Evolutionary conservation across 345 rosid species (phyloP).

Genomic region (Kernera saxatilis): DNA sequence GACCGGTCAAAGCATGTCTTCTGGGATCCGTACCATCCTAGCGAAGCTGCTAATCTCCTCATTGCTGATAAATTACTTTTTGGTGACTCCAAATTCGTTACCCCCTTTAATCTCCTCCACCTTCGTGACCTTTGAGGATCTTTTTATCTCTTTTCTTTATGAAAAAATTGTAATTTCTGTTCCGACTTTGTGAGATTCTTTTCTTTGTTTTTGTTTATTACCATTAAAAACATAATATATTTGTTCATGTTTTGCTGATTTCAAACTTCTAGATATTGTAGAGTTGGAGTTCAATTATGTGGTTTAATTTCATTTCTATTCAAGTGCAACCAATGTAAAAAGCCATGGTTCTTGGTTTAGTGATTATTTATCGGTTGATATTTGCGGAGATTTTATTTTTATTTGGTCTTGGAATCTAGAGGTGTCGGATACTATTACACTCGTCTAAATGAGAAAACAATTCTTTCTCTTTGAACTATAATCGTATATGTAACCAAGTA

Average conservation of each 20-base stretch:
- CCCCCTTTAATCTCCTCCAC: slow-evolving; percentile 65
- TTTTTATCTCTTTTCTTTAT: not conserved
- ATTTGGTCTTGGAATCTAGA: not conserved
- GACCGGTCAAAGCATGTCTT: slow-evolving; percentile 72
- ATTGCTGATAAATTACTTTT: slow-evolving; percentile 55
- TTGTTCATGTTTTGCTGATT: not conserved
- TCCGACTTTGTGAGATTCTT: not conserved
- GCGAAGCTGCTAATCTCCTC: slow-evolving; percentile 70
- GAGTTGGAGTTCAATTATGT: not conserved
- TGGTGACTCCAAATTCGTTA: slow-evolving; percentile 44
- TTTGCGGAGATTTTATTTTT: not conserved
- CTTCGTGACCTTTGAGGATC: slow-evolving; percentile 48
- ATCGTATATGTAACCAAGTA: too few species aligned
- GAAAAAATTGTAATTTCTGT: not conserved
- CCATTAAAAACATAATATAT: not conserved
- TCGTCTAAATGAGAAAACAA: not conserved
- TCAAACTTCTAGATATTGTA: not conserved
- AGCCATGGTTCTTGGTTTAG: not conserved
- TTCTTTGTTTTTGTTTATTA: not conserved
- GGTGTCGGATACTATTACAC: slow-evolving; percentile 1
- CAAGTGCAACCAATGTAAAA: not conserved
- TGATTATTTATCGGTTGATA: not conserved
- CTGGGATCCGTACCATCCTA: slow-evolving; percentile 91
- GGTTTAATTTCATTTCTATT: not conserved
- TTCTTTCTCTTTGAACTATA: not conserved